These are phyloP conservation scores for Saturnispora ahearnii DNA, from an alignment of 805 yeast genomes.

Conservation along the genomic window DNA sequence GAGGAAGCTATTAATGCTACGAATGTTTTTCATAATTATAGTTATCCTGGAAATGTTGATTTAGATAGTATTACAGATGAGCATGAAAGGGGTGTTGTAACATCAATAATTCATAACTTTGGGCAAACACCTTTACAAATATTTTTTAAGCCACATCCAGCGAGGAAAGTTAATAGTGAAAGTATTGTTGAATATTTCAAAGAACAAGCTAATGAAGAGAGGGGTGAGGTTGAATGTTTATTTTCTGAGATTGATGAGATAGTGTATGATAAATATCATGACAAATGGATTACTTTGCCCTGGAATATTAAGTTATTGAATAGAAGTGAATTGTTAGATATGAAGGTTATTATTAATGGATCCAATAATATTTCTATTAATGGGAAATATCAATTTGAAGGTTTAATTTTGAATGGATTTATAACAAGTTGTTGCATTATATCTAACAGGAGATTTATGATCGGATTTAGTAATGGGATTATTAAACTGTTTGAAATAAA, in stretches of 20 bases:
- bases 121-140: constrained; percentile 83
- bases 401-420: constrained; percentile 29
- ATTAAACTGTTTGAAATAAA: constrained; percentile 34
- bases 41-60: constrained; percentile 78
- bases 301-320: constrained; percentile 1
- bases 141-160: constrained; percentile 60
- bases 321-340: constrained; percentile 1
- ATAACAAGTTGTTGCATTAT: constrained; percentile 35
- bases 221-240: background rate
- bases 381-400: constrained; percentile 31
- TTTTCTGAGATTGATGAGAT: constrained; percentile 4
- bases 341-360: constrained; percentile 11
- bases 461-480: constrained; percentile 51
- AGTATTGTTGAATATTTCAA: constrained; percentile 9
- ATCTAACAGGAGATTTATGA: constrained; percentile 33
- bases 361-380: constrained; percentile 28
- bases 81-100: constrained; percentile 62
- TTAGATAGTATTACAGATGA: constrained; percentile 67
- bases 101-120: constrained; percentile 82
- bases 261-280: constrained; percentile 29
- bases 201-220: constrained; percentile 4
- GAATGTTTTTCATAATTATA: constrained; percentile 76
- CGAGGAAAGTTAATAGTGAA: constrained; percentile 29
- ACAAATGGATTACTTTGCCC: constrained; percentile 43
- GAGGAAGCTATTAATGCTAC: constrained; percentile 52